These are phyloP conservation scores for Eustoma russellianum DNA, from an alignment of 257 asterid species.

Conservation along the genomic window DNA sequence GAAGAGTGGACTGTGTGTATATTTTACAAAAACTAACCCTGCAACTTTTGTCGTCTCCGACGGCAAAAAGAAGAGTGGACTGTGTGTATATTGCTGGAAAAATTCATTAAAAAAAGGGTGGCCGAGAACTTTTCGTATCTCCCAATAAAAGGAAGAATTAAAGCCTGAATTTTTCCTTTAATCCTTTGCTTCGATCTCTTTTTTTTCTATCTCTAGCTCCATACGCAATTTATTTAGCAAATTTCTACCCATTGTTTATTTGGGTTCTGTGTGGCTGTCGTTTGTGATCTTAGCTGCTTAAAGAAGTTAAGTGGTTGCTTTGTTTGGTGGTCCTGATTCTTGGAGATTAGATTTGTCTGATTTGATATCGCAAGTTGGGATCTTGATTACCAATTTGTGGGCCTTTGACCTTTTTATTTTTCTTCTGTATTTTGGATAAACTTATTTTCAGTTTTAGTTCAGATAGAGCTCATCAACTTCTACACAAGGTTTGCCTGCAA, in stretches of 20 bases:
- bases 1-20: no score
- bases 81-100: slow-evolving; percentile 1
- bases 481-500: no score
- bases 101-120: slow-evolving; percentile 6
- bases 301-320: slow-evolving; percentile 25
- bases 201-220: slow-evolving; percentile 28
- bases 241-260: slow-evolving; percentile 24
- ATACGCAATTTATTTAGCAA: slow-evolving; percentile 23
- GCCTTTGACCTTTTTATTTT: slow-evolving; percentile 13
- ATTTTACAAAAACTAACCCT: slow-evolving; percentile 3
- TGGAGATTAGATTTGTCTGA: slow-evolving; percentile 33
- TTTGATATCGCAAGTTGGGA: slow-evolving; percentile 49
- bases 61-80: not conserved
- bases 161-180: slow-evolving; percentile 28
- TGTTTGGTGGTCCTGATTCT: slow-evolving; percentile 9
- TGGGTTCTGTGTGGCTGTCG: slow-evolving; percentile 22
- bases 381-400: slow-evolving; percentile 34
- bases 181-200: slow-evolving; percentile 39
- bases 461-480: no score
- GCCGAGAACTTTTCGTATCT: slow-evolving; percentile 45
- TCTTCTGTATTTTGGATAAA: slow-evolving; percentile 17
- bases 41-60: slow-evolving; percentile 13
- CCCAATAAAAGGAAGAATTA: slow-evolving; percentile 48
- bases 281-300: slow-evolving; percentile 2
- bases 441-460: no score